Conservation (phyloP, 768 basidiomycete genomes). For the Phaeolepiota aurea region DNA sequence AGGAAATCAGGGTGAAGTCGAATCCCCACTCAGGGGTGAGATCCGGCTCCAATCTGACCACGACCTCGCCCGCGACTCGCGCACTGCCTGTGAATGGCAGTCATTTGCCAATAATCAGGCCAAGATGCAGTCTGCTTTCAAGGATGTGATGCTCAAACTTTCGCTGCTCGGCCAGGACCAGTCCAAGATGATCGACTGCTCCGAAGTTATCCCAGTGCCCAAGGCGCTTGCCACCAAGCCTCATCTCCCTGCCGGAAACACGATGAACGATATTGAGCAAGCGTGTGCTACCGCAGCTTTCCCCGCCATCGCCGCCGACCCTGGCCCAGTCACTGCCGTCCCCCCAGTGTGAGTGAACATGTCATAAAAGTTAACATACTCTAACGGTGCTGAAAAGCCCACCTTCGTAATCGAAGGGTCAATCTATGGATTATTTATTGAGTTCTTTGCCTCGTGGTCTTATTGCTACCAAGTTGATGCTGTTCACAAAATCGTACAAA, state of each 20-base stretch:
- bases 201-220: constrained; percentile 8
- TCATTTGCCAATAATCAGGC: constrained; percentile 27
- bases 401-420: too few species aligned
- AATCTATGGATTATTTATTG: too few species aligned
- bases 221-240: constrained; percentile 1
- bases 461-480: too few species aligned
- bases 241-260: constrained; percentile 3
- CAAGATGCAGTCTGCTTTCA: constrained; percentile 24
- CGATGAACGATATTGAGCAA: constrained; percentile 5
- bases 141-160: constrained; percentile 34
- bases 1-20: constrained; percentile 28
- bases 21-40: constrained; percentile 29
- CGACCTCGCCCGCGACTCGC: constrained; percentile 23
- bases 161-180: constrained; percentile 31
- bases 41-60: constrained; percentile 38
- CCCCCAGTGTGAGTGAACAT: background rate
- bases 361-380: background rate
- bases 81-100: constrained; percentile 43
- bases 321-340: background rate
- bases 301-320: constrained; percentile 4
- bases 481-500: too few species aligned
- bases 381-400: background rate
- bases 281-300: constrained; percentile 4
- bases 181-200: constrained; percentile 11
- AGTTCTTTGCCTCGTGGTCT: too few species aligned